phyloP scores from a whole-genome alignment of 345 rosid species.

The Cardiospermum halicacabum region DNA sequence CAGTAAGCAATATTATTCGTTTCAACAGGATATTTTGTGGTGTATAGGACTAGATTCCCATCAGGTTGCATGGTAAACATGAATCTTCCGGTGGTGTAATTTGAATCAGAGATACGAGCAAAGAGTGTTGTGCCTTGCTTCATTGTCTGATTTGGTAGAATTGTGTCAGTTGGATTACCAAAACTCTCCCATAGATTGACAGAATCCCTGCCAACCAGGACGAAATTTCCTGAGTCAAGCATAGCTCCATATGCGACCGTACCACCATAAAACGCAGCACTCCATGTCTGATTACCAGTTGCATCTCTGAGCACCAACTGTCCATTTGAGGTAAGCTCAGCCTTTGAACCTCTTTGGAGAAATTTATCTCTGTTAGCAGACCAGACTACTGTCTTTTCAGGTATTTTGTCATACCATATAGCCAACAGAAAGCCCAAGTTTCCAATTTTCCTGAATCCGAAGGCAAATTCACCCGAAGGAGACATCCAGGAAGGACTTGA shows the following conservation, averaged over 20 bases:
- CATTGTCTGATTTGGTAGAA: constrained; percentile 23
- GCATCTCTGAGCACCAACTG: constrained; percentile 25
- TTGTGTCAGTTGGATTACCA: constrained; percentile 23
- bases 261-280: not conserved
- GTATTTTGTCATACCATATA: constrained; percentile 37
- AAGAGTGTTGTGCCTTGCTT: not conserved
- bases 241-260: constrained; percentile 14
- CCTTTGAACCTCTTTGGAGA: constrained; percentile 23
- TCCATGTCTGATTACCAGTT: constrained; percentile 9
- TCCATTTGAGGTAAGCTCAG: constrained; percentile 7
- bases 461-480: constrained; percentile 35
- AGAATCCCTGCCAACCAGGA: constrained; percentile 3
- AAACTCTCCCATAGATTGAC: constrained; percentile 25
- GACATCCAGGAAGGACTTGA: constrained; percentile 12
- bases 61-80: constrained; percentile 9
- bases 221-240: constrained; percentile 33
- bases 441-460: constrained; percentile 27
- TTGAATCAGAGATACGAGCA: constrained; percentile 15
- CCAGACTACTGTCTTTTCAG: constrained; percentile 33
- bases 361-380: constrained; percentile 29
- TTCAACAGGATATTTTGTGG: constrained; percentile 13
- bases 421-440: constrained; percentile 18
- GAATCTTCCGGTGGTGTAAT: constrained; percentile 18
- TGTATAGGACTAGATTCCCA: constrained; percentile 14
- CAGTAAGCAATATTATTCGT: not conserved